Evolutionary conservation across 2,329 filamentous ascomycete genomes (phyloP).

Genomic region (Aspergillus nomiae): DNA sequence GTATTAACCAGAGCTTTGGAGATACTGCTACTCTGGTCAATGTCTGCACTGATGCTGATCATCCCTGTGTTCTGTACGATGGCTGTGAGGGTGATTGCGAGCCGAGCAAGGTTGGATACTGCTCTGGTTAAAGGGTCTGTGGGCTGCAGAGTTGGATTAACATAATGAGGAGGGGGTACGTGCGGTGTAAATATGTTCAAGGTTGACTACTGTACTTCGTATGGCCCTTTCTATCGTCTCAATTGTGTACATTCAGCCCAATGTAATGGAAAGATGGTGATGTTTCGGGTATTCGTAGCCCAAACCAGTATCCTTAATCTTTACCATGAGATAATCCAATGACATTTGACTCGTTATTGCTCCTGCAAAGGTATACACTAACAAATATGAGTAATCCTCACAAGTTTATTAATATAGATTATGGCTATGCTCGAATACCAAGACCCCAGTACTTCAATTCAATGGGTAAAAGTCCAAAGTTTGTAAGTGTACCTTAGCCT

Average conservation of each 20-base stretch:
- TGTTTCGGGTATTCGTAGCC: no score
- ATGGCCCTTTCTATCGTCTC: background rate
- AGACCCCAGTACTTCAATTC: background rate
- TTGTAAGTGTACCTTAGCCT: no score
- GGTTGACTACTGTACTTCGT: background rate
- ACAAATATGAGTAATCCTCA: background rate
- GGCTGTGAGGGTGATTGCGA: constrained; percentile 19
- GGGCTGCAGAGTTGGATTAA: background rate
- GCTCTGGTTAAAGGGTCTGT: constrained; percentile 15
- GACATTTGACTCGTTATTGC: background rate
- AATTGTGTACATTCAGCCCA: no score
- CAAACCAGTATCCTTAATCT: fast-evolving
- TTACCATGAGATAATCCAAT: background rate
- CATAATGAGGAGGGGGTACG: background rate
- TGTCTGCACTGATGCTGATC: constrained; percentile 17
- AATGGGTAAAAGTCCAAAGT: no score
- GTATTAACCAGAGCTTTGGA: constrained; percentile 32
- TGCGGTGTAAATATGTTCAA: background rate
- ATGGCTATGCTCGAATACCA: background rate
- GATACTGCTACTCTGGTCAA: constrained; percentile 20
- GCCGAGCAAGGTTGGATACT: constrained; percentile 18
- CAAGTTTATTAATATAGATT: background rate
- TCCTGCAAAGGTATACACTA: background rate
- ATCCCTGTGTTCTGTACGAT: constrained; percentile 16
- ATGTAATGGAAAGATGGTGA: no score